Percentiles rank a stretch among this genome's conserved stretches.
These are phyloP conservation scores for Puccinia novopanici DNA, from an alignment of 1,284 basidiomycete genomes.

Conservation along the genomic window DNA sequence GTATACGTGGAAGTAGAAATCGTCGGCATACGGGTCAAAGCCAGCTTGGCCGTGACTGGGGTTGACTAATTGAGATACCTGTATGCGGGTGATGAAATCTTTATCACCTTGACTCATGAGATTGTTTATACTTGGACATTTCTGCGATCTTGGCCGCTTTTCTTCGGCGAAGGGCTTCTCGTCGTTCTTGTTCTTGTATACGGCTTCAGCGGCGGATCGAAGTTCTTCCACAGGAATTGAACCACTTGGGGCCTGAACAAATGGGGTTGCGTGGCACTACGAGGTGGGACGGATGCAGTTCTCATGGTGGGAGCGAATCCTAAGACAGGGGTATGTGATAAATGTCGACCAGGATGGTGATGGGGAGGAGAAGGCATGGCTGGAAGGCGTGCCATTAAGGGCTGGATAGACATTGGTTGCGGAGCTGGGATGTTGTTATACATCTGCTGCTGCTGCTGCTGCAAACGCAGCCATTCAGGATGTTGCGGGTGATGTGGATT, in stretches of 20 bases:
- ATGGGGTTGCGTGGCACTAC: slow-evolving; percentile 20
- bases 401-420: slow-evolving; percentile 31
- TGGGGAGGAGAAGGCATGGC: slow-evolving; percentile 17
- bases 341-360: slow-evolving; percentile 27
- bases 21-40: slow-evolving; percentile 92
- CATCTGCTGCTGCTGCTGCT: slow-evolving; percentile 51
- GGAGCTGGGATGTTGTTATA: slow-evolving; percentile 27
- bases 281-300: slow-evolving; percentile 13
- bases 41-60: slow-evolving; percentile 53
- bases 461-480: slow-evolving; percentile 51
- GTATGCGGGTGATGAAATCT: slow-evolving; percentile 98
- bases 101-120: slow-evolving; percentile 99
- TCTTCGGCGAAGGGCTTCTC: slow-evolving; percentile 76
- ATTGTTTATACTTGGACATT: slow-evolving; percentile 95
- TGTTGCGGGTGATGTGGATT: slow-evolving; percentile 49
- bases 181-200: slow-evolving; percentile 79
- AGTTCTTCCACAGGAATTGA: slow-evolving; percentile 41
- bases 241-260: not conserved
- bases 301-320: slow-evolving; percentile 12
- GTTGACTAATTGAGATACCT: slow-evolving; percentile 89
- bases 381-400: slow-evolving; percentile 6
- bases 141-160: slow-evolving; percentile 81
- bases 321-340: slow-evolving; percentile 10
- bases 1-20: slow-evolving; percentile 97
- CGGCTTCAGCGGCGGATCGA: slow-evolving; percentile 66